Base-by-base conservation (phyloP, 164 flowering plant species). In the Pachysandra terminalis region DNA sequence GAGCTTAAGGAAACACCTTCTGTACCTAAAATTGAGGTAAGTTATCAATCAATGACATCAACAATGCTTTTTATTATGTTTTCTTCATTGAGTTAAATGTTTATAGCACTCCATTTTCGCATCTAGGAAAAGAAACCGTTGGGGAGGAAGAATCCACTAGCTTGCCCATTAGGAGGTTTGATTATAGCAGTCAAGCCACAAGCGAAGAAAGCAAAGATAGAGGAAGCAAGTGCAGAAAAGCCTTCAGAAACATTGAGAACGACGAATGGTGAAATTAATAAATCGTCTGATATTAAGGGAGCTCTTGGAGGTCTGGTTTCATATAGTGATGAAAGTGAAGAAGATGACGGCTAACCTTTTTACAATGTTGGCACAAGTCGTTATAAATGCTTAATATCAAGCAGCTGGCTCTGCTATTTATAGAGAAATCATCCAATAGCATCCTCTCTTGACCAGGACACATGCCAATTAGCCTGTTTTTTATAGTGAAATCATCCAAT, bases 271-370 rank as follows among this genome's bases (percentile, higher is more conserved):
- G 72, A 59, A 66, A 41, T 23, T 56, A 28, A 68, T 10, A 54
- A 76, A 63, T 56, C 77, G 15, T 60, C 54, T 68, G 67, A 64
- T 57, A 41, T 54, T 41, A 77, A 68, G 26, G 35, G 64, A 26
- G 56, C 59, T 48, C 69, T 56, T 35, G 68, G 68, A 13, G 77
- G 84, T 71, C 78, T 93, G 45, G 96, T 90, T 62, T 87, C 89
- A 28, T 90, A 93, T 70, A 85, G 96, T 79, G 98, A 90, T 79
- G 98, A 85, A 71, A 93, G 98, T 80, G 98, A 90, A 22, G 90
- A 87, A 19, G 95, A 89, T 63, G 75, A 68, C n/a, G 19, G 65
- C 35, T 74, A 64, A 63, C 24, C 9, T 17, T n/a, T 61, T 24
- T 19, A 19, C 45, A 2, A 28, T 21, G 8, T 28, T 59, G 3